These are phyloP conservation scores for Aureobasidium musti DNA, from an alignment of 2,329 filamentous ascomycete genomes.

Conservation along the genomic window DNA sequence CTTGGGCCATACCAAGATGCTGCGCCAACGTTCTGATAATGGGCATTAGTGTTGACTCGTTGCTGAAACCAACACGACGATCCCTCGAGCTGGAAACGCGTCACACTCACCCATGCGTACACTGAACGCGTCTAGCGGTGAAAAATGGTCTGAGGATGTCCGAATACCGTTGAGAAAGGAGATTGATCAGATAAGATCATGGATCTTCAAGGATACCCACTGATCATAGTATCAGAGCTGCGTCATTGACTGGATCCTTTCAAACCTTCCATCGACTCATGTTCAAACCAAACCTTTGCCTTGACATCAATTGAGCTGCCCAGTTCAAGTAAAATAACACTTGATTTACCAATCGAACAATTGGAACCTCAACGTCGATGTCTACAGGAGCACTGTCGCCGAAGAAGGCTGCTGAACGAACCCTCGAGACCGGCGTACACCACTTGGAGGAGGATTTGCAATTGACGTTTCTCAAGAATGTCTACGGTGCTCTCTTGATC, in stretches of 20 bases:
- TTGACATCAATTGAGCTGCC: background rate
- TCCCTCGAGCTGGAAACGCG: background rate
- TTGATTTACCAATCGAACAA: background rate
- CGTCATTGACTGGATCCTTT: background rate
- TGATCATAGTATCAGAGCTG: constrained; percentile 7
- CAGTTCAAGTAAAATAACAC: background rate
- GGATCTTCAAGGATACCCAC: background rate
- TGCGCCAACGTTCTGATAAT: background rate
- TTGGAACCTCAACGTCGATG: background rate
- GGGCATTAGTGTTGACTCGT: background rate
- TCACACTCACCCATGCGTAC: background rate
- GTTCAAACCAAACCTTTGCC: background rate
- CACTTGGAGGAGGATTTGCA: constrained; percentile 35
- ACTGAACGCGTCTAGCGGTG: constrained; percentile 4
- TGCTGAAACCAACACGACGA: background rate
- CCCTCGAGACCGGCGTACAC: constrained; percentile 34
- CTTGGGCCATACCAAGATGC: no score
- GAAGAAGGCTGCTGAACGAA: constrained; percentile 34
- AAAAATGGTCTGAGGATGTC: constrained; percentile 13
- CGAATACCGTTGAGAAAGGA: background rate
- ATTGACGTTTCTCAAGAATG: constrained; percentile 36
- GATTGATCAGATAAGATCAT: constrained; percentile 6
- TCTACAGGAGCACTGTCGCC: constrained; percentile 34
- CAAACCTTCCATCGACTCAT: background rate
- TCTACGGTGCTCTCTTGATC: constrained; percentile 38